phyloP scores from a whole-genome alignment of 108 stramenopile species.

The Cyclotella kingstonii region DNA sequence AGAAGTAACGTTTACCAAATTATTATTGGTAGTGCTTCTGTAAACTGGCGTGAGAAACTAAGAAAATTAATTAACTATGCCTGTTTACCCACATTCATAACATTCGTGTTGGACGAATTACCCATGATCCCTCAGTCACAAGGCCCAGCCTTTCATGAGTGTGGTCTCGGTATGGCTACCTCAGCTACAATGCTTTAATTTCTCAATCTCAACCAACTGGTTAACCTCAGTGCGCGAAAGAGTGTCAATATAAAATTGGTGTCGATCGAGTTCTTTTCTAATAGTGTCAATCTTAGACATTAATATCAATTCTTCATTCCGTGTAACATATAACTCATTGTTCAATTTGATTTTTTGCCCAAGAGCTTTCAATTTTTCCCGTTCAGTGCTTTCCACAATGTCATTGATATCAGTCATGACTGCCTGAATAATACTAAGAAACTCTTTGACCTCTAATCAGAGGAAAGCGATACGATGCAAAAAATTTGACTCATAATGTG shows the following conservation, averaged over 20 bases:
- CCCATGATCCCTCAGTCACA: no score
- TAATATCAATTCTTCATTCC: background rate
- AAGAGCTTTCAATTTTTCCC: slow-evolving; percentile 18
- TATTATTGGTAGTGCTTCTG: no score
- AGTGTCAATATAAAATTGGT: background rate
- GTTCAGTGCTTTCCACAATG: slow-evolving; percentile 10
- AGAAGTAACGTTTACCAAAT: no score
- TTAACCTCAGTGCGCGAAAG: background rate
- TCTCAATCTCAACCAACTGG: no score
- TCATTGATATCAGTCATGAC: slow-evolving; percentile 3
- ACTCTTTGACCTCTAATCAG: slow-evolving; percentile 19
- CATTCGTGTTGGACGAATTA: no score
- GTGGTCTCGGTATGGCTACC: no score
- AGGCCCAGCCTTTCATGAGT: no score
- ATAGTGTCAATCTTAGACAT: slow-evolving; percentile 2
- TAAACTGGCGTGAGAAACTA: no score
- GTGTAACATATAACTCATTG: background rate
- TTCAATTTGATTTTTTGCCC: slow-evolving; percentile 9
- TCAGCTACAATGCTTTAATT: no score
- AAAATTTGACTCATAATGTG: background rate
- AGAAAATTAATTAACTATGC: no score
- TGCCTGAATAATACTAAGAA: slow-evolving; percentile 8
- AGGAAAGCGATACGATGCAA: background rate
- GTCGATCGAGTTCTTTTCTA: background rate
- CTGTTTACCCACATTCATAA: no score